These are phyloP conservation scores for Chaetomiaceae sp. DNA, from an alignment of 2,329 filamentous ascomycete species.

Conservation along the genomic window DNA sequence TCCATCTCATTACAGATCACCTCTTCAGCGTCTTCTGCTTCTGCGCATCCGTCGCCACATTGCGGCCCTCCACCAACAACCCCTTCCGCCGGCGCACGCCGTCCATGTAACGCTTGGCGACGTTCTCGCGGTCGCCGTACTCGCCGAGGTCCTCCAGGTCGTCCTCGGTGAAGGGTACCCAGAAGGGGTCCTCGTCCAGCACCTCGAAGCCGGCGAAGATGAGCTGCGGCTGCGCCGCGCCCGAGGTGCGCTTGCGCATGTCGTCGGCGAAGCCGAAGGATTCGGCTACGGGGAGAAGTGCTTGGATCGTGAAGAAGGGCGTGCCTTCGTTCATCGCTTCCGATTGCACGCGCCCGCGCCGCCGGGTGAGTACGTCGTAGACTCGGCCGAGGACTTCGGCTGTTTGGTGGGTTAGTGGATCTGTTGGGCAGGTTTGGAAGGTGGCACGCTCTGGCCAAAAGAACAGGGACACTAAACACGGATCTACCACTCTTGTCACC, in stretches of 20 bases:
- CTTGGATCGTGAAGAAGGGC: slow-evolving; percentile 90
- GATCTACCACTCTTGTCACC: no score
- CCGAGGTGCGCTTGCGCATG: slow-evolving; percentile 88
- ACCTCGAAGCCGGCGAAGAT: slow-evolving; percentile 91
- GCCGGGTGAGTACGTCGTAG: slow-evolving; percentile 94
- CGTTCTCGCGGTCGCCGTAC: slow-evolving; percentile 87
- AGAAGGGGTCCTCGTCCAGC: slow-evolving; percentile 92
- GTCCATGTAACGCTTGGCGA: slow-evolving; percentile 95
- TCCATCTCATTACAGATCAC: slow-evolving; percentile 29
- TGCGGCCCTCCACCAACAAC: slow-evolving; percentile 69
- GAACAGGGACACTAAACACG: no score
- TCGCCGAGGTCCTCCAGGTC: slow-evolving; percentile 94
- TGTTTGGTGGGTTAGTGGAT: slow-evolving; percentile 29
- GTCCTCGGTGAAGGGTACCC: slow-evolving; percentile 95
- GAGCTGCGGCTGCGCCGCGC: slow-evolving; percentile 85
- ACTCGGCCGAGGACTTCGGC: slow-evolving; percentile 91
- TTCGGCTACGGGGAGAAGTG: slow-evolving; percentile 83
- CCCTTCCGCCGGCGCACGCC: slow-evolving; percentile 81
- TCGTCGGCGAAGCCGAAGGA: slow-evolving; percentile 95
- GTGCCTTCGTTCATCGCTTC: slow-evolving; percentile 93
- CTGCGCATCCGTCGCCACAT: slow-evolving; percentile 79
- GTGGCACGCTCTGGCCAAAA: no score
- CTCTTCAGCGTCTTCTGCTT: slow-evolving; percentile 73
- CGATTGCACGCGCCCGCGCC: slow-evolving; percentile 79
- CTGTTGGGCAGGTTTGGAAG: slow-evolving; percentile 19